Conservation (phyloP, 768 basidiomycete genomes). For the Rhodotorula kratochvilovae region DNA sequence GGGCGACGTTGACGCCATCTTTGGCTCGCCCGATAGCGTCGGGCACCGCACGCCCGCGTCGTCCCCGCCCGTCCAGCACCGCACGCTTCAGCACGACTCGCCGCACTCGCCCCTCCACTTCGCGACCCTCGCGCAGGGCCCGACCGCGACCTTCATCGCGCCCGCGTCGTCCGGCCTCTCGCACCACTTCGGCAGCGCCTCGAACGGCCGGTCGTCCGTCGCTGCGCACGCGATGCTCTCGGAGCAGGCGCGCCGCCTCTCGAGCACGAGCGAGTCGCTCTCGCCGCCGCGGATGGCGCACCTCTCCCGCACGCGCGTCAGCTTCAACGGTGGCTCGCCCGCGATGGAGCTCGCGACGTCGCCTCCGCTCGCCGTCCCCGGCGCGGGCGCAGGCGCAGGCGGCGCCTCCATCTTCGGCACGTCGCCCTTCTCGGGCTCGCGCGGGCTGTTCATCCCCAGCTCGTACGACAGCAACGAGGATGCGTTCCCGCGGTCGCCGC, state of each 20-base stretch:
- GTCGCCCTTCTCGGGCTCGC: slow-evolving; percentile 37
- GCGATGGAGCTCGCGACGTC: slow-evolving; percentile 4
- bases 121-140: slow-evolving; percentile 17
- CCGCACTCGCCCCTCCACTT: slow-evolving; percentile 22
- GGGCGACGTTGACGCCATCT: slow-evolving; percentile 26
- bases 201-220: slow-evolving; percentile 10
- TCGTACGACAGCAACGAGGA: slow-evolving; percentile 35
- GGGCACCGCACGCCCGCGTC: slow-evolving; percentile 21
- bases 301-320: not conserved
- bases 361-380: slow-evolving; percentile 22
- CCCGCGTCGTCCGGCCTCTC: slow-evolving; percentile 23
- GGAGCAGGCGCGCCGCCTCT: slow-evolving; percentile 34
- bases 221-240: slow-evolving; percentile 34
- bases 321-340: slow-evolving; percentile 8
- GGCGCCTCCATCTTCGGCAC: slow-evolving; percentile 31
- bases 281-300: slow-evolving; percentile 15
- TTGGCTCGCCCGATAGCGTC: slow-evolving; percentile 32
- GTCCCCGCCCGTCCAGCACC: slow-evolving; percentile 14
- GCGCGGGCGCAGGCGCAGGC: not conserved
- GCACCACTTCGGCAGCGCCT: slow-evolving; percentile 12
- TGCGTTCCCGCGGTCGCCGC: slow-evolving; percentile 35
- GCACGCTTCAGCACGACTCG: slow-evolving; percentile 4
- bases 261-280: slow-evolving; percentile 31
- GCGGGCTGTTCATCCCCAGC: slow-evolving; percentile 36
- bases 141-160: slow-evolving; percentile 10